phyloP scores from a whole-genome alignment of 192 early-diverging fungal genomes.

The Dissophora globulifera region DNA sequence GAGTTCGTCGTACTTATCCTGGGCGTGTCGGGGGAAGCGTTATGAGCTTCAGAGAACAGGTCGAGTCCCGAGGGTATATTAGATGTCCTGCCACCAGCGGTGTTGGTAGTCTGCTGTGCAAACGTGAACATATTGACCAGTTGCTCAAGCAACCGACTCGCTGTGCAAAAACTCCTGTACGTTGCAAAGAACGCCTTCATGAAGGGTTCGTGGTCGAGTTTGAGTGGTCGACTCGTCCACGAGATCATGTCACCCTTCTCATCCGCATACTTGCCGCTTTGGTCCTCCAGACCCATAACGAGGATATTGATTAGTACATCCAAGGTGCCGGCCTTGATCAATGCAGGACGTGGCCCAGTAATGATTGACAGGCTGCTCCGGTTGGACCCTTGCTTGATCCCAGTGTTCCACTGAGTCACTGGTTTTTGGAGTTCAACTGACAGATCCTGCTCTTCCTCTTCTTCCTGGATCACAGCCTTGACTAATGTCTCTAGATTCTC shows the following conservation, averaged over 20 bases:
- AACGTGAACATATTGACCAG: constrained; percentile 51
- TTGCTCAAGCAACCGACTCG: constrained; percentile 51
- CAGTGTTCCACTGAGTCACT: background rate
- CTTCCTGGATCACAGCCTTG: constrained; percentile 19
- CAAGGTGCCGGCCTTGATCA: constrained; percentile 73
- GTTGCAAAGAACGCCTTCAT: constrained; percentile 70
- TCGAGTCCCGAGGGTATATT: constrained; percentile 44
- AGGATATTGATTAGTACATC: constrained; percentile 66
- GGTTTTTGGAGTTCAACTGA: background rate
- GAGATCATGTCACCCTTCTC: constrained; percentile 57
- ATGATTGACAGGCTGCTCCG: constrained; percentile 18
- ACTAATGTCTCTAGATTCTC: constrained; percentile 51
- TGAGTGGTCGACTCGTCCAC: constrained; percentile 31
- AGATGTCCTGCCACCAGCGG: constrained; percentile 2
- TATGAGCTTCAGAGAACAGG: constrained; percentile 48
- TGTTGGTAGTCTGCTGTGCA: constrained; percentile 25
- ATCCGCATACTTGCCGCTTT: constrained; percentile 50
- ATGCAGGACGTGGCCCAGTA: constrained; percentile 56
- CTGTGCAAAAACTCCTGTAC: constrained; percentile 70
- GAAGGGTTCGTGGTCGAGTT: constrained; percentile 55
- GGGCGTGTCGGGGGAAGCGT: constrained; percentile 1
- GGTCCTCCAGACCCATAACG: constrained; percentile 64
- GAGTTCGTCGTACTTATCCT: background rate
- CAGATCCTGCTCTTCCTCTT: constrained; percentile 12
- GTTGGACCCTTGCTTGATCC: constrained; percentile 2